These are phyloP conservation scores for Euryodendron excelsum DNA, from an alignment of 148 eudicot species.

Conservation along the genomic window DNA sequence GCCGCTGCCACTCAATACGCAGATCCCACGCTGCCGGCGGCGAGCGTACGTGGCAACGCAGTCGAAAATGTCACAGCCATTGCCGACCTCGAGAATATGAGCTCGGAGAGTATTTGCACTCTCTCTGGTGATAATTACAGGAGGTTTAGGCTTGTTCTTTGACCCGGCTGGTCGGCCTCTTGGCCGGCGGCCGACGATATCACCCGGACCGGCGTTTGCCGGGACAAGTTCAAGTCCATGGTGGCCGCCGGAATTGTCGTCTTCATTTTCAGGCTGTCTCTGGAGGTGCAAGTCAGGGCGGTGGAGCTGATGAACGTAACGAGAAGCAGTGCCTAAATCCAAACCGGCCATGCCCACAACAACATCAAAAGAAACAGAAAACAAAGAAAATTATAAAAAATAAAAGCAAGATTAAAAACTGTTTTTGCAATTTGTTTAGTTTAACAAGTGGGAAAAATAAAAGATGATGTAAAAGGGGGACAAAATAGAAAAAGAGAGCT, in stretches of 20 bases:
- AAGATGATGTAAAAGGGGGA: neutral
- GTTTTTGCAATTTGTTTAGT: conserved; percentile 15
- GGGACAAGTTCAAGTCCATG: conserved; percentile 29
- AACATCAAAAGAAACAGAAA: conserved; percentile 37
- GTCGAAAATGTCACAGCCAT: conserved; percentile 58
- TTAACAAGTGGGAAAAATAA: neutral
- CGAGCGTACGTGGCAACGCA: conserved; percentile 59
- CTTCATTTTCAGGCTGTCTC: conserved; percentile 26
- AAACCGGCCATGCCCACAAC: conserved; percentile 51
- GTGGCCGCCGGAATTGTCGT: conserved; percentile 20
- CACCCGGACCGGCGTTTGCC: conserved; percentile 29
- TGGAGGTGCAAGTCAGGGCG: conserved; percentile 41
- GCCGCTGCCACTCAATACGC: conserved; percentile 63
- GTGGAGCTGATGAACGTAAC: conserved; percentile 45
- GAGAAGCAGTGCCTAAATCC: conserved; percentile 66
- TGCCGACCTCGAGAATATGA: conserved; percentile 59
- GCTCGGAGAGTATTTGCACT: conserved; percentile 74
- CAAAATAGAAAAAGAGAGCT: conserved; percentile 6
- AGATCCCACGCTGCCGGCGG: conserved; percentile 71
- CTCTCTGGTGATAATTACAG: conserved; percentile 67
- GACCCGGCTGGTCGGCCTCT: conserved; percentile 73
- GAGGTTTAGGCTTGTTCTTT: conserved; percentile 68
- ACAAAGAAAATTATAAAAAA: conserved; percentile 21
- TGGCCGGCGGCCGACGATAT: conserved; percentile 50
- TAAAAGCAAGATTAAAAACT: conserved; percentile 11